Evolutionary conservation across 2,329 filamentous ascomycete genomes (phyloP).

Genomic region (Cryphonectria japonica): DNA sequence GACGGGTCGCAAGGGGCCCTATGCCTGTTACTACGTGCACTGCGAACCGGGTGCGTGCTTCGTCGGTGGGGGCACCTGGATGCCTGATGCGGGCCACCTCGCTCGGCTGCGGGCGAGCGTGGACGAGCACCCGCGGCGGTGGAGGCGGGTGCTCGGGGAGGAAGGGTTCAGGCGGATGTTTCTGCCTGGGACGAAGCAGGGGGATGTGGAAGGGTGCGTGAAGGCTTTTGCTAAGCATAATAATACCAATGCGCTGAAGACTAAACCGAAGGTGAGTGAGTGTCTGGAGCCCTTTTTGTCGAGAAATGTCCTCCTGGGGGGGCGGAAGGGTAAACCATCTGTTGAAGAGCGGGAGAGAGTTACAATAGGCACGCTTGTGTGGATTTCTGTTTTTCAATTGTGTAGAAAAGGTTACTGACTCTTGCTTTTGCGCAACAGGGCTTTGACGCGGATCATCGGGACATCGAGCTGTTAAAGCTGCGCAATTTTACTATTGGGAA

Average conservation of each 20-base stretch:
- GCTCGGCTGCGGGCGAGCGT: constrained; percentile 72
- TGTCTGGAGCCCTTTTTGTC: background rate
- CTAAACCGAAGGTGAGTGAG: constrained; percentile 73
- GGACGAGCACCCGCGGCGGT: constrained; percentile 70
- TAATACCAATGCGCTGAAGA: constrained; percentile 77
- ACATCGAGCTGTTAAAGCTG: constrained; percentile 81
- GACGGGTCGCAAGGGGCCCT: constrained; percentile 83
- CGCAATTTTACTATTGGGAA: constrained; percentile 76
- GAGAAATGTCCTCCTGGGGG: background rate
- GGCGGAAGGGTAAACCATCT: too few species aligned
- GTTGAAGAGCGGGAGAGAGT: background rate
- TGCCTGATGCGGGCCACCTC: constrained; percentile 70
- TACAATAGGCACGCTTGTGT: background rate
- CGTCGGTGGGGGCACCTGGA: constrained; percentile 82
- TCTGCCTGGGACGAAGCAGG: constrained; percentile 58
- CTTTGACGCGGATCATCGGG: constrained; percentile 72
- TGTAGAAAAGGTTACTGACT: constrained; percentile 17
- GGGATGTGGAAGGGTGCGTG: constrained; percentile 61
- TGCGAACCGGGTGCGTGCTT: constrained; percentile 73
- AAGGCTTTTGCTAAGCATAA: constrained; percentile 74
- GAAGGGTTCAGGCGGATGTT: constrained; percentile 66
- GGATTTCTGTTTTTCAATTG: background rate
- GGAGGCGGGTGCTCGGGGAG: constrained; percentile 69
- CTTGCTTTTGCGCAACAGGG: constrained; percentile 55
- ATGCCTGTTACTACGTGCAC: constrained; percentile 88